Evolutionary conservation across 2,329 filamentous ascomycete genomes (phyloP).

Genomic region (Nemania diffusa): DNA sequence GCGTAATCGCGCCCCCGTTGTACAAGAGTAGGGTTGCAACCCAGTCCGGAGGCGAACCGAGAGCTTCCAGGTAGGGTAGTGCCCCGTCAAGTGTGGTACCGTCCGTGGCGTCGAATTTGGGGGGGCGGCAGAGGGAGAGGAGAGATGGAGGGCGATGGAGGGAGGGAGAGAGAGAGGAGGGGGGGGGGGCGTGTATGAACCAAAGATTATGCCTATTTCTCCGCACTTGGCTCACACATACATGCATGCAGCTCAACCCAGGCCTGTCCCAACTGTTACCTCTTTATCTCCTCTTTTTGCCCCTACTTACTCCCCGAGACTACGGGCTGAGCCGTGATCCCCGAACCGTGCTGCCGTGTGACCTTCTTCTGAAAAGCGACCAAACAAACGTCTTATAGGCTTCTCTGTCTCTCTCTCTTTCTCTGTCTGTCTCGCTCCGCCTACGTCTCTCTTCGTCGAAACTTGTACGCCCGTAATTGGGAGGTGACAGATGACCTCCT

Average conservation of each 20-base stretch:
- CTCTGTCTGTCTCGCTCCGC: not conserved
- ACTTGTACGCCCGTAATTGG: conserved; percentile 10
- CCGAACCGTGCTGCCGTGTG: conserved; percentile 35
- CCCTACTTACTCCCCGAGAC: conserved; percentile 20
- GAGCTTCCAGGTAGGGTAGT: conserved; percentile 40
- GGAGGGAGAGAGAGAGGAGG: not conserved
- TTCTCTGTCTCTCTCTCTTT: not conserved
- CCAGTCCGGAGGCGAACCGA: conserved; percentile 35
- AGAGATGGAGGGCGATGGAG: too few relatives aligned
- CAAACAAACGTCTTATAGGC: conserved; percentile 10
- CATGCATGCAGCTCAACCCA: conserved; percentile 35
- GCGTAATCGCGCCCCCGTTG: conserved; percentile 31
- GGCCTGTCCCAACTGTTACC: conserved; percentile 32
- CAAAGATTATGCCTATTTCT: conserved; percentile 35
- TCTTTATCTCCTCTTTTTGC: conserved; percentile 30
- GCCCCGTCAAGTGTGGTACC: conserved; percentile 36
- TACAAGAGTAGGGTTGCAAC: conserved; percentile 30
- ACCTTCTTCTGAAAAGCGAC: conserved; percentile 26
- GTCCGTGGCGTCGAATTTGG: conserved; percentile 38
- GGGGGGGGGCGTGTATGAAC: not conserved
- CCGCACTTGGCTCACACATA: conserved; percentile 38
- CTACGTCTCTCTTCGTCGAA: not conserved
- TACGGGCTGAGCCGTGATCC: conserved; percentile 30
- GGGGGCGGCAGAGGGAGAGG: too few relatives aligned
- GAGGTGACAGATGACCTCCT: conserved; percentile 13